Evolutionary conservation across 2,329 filamentous ascomycete genomes (phyloP), one percentile per base, ranked within the genome.

Genomic region (Colletotrichum cereale): DNA sequence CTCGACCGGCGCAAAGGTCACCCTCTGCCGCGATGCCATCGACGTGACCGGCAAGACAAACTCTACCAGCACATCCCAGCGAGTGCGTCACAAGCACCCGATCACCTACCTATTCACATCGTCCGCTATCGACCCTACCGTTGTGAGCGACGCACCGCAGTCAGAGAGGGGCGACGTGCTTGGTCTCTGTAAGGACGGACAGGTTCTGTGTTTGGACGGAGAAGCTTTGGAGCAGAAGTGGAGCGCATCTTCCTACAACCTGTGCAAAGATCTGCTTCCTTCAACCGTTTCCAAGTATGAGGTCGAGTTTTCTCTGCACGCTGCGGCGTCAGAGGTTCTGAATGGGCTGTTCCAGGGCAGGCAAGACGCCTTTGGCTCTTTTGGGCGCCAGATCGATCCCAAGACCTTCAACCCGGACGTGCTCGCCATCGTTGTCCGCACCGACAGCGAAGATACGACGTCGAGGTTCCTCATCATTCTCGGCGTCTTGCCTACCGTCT

Each of bases 151-250:
- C 14, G 16, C 40, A 11, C n/a, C 47, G 6, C 48, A 69, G 6
- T 47, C 56, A 10, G 52, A 69, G 18, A 73, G 66, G 56, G 80
- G 79, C 21, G 78, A 80, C 62, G 66, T 94, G 2, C 75, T 93
- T 29, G 84, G 85, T 2, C 84, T 93, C 1, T 88, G 89, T 67
- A 81, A 86, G 52, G 86, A 91, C 73, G 92, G 92, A 44, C 86
- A 90, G 69, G 82, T 92, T 26, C 76, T 88, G 11, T 90, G 88
- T 67, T 82, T 93, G 18, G 88, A 90, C 56, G 87, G 88, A 2
- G 89, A 92, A 66, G 83, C 77, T 6, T 78, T 89, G 26, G 76
- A 84, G 69, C 79, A 84, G 65, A 85, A 79, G 74, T 89, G 86
- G 86, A 81, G 79, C 65, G 82, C 82, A 12, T 82, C 84, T 12